Evolutionary conservation across 345 rosid genomes (phyloP), one percentile per base, ranked within the genome.

Genomic region (Turnera subulata): DNA sequence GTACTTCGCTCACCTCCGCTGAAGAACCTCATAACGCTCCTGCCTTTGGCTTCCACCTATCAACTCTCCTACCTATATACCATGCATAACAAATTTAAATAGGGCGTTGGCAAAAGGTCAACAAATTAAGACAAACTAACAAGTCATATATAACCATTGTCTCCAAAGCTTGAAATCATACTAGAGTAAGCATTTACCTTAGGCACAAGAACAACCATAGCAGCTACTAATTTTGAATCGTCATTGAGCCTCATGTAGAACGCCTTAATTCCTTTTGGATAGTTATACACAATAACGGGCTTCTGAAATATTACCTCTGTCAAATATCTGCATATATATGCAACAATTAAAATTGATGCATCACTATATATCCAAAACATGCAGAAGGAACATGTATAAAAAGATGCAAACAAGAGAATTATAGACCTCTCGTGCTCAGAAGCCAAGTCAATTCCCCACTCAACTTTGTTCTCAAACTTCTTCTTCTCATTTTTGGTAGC

Each of bases 31-130:
- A 24, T 62, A 69, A 2, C 96, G 91, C 53, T 89, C 98, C 75
- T 92, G 96, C 76, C 98, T 84, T 75, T 92, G 96, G 82, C 98
- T 92, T 67, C 98, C 98, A 18, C 98, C 98, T 62, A 89, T 84
- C 64, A 91, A 72, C 78, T 91, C 98, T 46, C 98, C 98, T 6
- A 89, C 98, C 98, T 91, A 56, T 49, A 50, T n/a, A n/a, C n/a
- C n/a, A 48, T n/a, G 29, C 48, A 62, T 6, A 4, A 24, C 53
- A 32, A 50, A 19, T 6, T 25, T 14, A 52, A 42, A 33, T 46
- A 39, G 11, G 38, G 19, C 17, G n/a, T 13, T 5, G 6, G 44
- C 20, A 43, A 49, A 55, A 23, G 15, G 26, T n/a, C n/a, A n/a
- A 12, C 14, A 52, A 1, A 6, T 2, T 12, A 17, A 29, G 0